Conservation (phyloP, 371 early-diverging fungal species). For the Circinella minor region DNA sequence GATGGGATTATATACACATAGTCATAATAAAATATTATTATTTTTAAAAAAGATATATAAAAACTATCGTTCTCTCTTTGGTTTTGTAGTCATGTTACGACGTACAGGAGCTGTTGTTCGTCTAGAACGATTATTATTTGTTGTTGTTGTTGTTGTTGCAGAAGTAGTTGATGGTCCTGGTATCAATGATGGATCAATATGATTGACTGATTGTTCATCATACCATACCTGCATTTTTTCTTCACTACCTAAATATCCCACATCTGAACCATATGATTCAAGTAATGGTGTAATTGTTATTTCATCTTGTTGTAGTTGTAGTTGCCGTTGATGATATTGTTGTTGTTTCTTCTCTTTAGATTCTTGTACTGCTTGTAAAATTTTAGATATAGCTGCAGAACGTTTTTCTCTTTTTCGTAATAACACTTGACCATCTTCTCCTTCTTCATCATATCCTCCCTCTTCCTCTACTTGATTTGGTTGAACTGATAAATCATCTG, state of each 20-base stretch:
- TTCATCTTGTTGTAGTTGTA: background rate
- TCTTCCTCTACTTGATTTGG: background rate
- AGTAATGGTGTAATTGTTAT: background rate
- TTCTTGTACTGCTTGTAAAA: slow-evolving; percentile 5
- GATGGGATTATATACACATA: no score
- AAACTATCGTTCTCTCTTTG: no score
- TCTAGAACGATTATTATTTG: no score
- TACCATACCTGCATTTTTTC: slow-evolving; percentile 19
- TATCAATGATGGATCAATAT: background rate
- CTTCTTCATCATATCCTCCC: background rate
- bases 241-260: background rate
- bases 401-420: slow-evolving; percentile 13
- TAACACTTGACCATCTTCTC: background rate
- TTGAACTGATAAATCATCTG: background rate
- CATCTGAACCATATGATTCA: background rate
- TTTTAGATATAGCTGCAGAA: slow-evolving; percentile 15
- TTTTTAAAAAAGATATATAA: no score
- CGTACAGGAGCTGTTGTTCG: no score
- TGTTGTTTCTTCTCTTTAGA: background rate
- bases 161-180: background rate
- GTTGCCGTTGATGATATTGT: slow-evolving; percentile 1
- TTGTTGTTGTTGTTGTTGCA: background rate
- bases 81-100: no score
- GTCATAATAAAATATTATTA: no score
- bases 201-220: slow-evolving; percentile 18